These are phyloP conservation scores for Nothopassalora personata DNA, from an alignment of 2,329 filamentous ascomycete species.

Conservation along the genomic window DNA sequence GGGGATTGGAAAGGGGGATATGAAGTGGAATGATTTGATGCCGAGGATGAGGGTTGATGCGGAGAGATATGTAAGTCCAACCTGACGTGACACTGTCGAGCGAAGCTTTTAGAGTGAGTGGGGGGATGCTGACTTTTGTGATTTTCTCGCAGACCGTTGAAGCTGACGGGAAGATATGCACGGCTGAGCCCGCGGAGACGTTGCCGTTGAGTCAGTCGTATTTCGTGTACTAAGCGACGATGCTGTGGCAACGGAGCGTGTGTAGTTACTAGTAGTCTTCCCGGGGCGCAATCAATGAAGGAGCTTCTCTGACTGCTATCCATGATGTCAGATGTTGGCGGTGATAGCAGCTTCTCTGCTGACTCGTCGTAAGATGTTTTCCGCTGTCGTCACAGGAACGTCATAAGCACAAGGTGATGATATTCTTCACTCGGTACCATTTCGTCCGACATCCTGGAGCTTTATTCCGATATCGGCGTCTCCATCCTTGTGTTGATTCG, in stretches of 20 bases:
- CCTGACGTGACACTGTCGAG: no score
- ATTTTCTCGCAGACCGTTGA: slow-evolving; percentile 55
- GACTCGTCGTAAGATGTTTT: no score
- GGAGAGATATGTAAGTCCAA: slow-evolving; percentile 64
- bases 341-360: no score
- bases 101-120: neutral
- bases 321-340: no score
- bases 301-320: no score
- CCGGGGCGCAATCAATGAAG: no score
- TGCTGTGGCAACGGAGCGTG: no score
- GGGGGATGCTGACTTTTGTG: slow-evolving; percentile 13
- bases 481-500: neutral
- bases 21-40: slow-evolving; percentile 81
- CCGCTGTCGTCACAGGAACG: no score
- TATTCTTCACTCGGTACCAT: neutral
- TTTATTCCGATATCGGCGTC: neutral
- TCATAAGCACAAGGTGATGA: neutral
- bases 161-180: slow-evolving; percentile 71
- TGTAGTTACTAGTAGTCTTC: no score
- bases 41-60: slow-evolving; percentile 89
- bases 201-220: slow-evolving; percentile 73
- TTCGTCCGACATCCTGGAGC: neutral
- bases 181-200: slow-evolving; percentile 63
- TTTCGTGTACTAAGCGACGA: slow-evolving; percentile 53
- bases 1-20: slow-evolving; percentile 72